Percentiles rank a stretch among this genome's conserved stretches.
These are phyloP conservation scores for Rutidosis leptorrhynchoides DNA, from an alignment of 129 eudicot genomes.

Conservation along the genomic window DNA sequence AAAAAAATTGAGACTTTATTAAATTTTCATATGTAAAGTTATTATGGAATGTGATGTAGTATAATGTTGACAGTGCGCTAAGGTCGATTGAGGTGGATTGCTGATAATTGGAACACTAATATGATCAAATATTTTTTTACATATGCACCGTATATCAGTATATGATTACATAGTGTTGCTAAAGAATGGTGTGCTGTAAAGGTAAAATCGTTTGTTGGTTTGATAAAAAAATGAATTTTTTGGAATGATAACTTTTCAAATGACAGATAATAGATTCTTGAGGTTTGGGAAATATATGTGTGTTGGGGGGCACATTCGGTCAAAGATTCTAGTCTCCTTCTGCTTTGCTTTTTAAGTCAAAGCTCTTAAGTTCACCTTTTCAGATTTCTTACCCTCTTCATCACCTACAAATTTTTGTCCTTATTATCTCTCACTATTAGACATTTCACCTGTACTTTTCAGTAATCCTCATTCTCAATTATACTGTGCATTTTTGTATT, in stretches of 20 bases:
- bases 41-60: no score
- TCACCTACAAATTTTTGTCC: conserved; percentile 20
- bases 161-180: background rate
- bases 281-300: conserved; percentile 35
- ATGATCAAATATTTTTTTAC: no score
- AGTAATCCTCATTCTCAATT: no score
- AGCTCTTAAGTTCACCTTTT: conserved; percentile 22
- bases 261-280: conserved; percentile 34
- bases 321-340: conserved; percentile 46
- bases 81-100: no score
- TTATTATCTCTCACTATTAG: background rate
- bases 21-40: no score
- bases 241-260: conserved; percentile 32
- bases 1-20: no score
- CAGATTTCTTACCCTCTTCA: conserved; percentile 34
- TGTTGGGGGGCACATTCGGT: conserved; percentile 40
- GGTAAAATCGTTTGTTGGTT: conserved; percentile 20
- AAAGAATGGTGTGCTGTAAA: conserved; percentile 24
- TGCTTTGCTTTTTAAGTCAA: conserved; percentile 33
- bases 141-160: no score
- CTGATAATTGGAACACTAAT: background rate
- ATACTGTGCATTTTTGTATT: no score
- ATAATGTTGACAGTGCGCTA: background rate
- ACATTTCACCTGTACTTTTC: background rate
- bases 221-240: conserved; percentile 5